Evolutionary conservation across 2,329 filamentous ascomycete species (phyloP), one percentile per base, ranked within the genome.

Genomic region (Pleurostoma richardsiae): DNA sequence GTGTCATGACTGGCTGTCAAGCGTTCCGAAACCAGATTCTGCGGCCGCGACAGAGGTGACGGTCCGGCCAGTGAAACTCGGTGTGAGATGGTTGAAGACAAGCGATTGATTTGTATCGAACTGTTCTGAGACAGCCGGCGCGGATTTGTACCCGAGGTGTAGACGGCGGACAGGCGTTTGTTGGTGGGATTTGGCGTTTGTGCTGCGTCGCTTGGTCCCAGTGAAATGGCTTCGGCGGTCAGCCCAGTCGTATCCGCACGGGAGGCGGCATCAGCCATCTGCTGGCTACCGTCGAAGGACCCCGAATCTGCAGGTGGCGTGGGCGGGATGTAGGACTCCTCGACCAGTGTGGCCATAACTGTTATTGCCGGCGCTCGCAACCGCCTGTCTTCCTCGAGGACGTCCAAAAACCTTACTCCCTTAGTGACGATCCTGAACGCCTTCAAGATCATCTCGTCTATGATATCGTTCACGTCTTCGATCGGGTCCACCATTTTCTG

Each of bases 371-470:
- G 71, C 6, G 71, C 71, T 45, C 75, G 70, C 39, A 68, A 62
- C 49, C 71, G 70, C 41, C 73, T 66, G 56, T 85, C 80, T 11
- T 82, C 86, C 36, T 88, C 85, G 70, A 94, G 84, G 3, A 92
- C 77, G 56, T 99, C 94, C 39, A 96, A 76, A 59, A 99, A 97
- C 40, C 86, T 80, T 29, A 96, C 90, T 10, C 88, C 90, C 57
- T 92, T 85, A 42, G 85, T 92, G n/a, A 96, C 88, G 44, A 97
- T 90, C 61, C 88, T 90, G 72, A 96, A 97, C 0, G 91, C 91
- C 64, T 91, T 94, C 45, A 95, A 71, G 28, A 97, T 87, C 80
- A 97, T 90, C 63, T 96, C 88, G 59, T 97, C 92, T 48, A 96
- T 80, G 48, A 92, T 80, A 56, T 87, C 82, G 58, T 89, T 89